These are phyloP conservation scores for Solanum clarkiae DNA, from an alignment of 257 asterid species.

Conservation along the genomic window DNA sequence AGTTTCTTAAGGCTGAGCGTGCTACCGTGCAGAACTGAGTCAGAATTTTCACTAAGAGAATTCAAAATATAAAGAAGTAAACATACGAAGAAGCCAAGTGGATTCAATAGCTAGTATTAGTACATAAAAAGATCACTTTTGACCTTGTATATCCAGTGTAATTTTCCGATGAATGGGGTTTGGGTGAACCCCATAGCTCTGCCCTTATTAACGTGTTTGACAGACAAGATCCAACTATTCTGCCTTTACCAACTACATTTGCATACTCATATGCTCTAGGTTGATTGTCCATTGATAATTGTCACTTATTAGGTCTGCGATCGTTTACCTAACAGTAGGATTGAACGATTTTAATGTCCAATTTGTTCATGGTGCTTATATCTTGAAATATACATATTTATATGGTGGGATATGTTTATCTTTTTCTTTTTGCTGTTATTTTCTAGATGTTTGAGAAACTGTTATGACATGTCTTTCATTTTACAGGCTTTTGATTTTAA, in stretches of 20 bases:
- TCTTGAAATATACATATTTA: not conserved
- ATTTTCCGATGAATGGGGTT: not conserved
- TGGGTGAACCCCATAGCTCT: not conserved
- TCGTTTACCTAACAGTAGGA: not conserved
- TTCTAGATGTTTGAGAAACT: not conserved
- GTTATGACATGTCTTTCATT: not conserved
- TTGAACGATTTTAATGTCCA: not conserved
- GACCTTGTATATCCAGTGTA: not conserved
- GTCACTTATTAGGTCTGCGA: not conserved
- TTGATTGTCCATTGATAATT: not conserved
- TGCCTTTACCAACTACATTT: not conserved
- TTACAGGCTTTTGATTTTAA: constrained; percentile 56
- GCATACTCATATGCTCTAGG: not conserved
- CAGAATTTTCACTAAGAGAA: not conserved
- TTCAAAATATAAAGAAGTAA: not conserved
- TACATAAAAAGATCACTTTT: not conserved
- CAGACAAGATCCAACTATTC: not conserved
- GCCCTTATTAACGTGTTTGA: not conserved
- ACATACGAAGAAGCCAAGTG: not conserved
- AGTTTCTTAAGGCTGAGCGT: not conserved
- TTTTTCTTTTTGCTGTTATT: not conserved
- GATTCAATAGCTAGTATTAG: not conserved
- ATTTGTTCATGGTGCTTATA: not conserved
- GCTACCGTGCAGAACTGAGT: not conserved
- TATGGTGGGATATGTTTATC: not conserved